phyloP scores from a whole-genome alignment of 306 rosid species.

The Ormosia semicastrata region DNA sequence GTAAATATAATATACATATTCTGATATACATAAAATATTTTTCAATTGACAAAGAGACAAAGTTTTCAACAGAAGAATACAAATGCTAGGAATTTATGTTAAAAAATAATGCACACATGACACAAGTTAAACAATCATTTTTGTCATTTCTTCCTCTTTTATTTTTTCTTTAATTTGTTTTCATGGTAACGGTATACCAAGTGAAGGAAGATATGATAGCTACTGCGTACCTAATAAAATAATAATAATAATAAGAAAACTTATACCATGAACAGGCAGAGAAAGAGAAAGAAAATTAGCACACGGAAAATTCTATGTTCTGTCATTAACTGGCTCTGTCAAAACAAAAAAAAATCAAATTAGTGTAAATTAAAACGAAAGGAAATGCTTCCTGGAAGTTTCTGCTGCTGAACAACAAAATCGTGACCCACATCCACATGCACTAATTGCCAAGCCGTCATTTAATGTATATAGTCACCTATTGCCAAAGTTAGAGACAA shows the following conservation, averaged over 20 bases:
- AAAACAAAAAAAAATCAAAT: too few species aligned
- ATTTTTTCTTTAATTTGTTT: background rate
- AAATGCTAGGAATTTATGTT: background rate
- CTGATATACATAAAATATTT: too few species aligned
- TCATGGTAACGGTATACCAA: background rate
- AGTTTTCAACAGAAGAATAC: conserved; percentile 9
- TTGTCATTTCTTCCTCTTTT: background rate
- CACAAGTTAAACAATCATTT: background rate
- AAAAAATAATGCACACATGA: background rate
- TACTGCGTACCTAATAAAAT: background rate
- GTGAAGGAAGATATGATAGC: background rate
- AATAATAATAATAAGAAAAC: background rate
- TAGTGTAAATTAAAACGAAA: background rate
- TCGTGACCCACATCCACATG: conserved; percentile 38
- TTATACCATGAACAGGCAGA: background rate
- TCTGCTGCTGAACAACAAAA: background rate
- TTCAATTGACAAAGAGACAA: conserved; percentile 14
- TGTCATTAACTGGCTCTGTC: too few species aligned
- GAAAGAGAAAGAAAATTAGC: background rate
- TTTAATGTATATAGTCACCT: conserved; percentile 37
- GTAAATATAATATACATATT: too few species aligned
- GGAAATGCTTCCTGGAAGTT: conserved; percentile 11
- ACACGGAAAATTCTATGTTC: background rate
- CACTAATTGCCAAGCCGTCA: conserved; percentile 37
- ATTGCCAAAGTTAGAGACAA: background rate